Evolutionary conservation across 371 early-diverging fungal species (phyloP).

Genomic region (Mortierella polycephala): DNA sequence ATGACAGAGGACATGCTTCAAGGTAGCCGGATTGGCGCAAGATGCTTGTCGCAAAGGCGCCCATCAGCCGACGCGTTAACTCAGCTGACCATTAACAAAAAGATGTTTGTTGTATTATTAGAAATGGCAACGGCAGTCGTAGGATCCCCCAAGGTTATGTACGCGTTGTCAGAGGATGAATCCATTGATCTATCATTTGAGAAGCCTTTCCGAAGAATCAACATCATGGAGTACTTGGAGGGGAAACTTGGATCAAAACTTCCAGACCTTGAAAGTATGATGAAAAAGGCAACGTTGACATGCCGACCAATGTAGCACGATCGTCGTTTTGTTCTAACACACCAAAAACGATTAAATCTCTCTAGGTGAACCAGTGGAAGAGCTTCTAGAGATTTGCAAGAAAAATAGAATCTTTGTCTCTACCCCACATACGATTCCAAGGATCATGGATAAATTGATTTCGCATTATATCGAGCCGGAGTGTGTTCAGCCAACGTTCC

Average conservation of each 20-base stretch:
- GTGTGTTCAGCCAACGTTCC: constrained; percentile 94
- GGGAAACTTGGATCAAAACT: constrained; percentile 60
- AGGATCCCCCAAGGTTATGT: constrained; percentile 80
- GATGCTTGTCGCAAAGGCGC: neutral
- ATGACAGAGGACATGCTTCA: constrained; percentile 89
- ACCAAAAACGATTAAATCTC: constrained; percentile 14
- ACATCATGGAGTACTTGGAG: constrained; percentile 80
- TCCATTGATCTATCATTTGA: constrained; percentile 74
- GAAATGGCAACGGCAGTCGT: constrained; percentile 91
- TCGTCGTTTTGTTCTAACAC: constrained; percentile 12
- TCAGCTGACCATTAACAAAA: neutral
- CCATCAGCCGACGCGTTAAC: neutral
- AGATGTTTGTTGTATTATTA: constrained; percentile 25
- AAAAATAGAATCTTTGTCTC: constrained; percentile 65
- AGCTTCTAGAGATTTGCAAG: constrained; percentile 65
- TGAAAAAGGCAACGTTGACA: too few species aligned
- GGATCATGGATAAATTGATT: constrained; percentile 93
- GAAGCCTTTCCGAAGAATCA: constrained; percentile 82
- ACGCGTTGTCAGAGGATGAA: constrained; percentile 56
- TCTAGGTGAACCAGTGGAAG: constrained; percentile 33
- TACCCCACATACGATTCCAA: constrained; percentile 80
- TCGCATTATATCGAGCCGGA: constrained; percentile 90
- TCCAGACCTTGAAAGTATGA: constrained; percentile 62
- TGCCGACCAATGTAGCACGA: neutral
- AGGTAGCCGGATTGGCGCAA: constrained; percentile 28